A percentile compares a stretch with the other conserved stretches of the same genome.
Conservation (phyloP, 495 filamentous ascomycete species). For the Aspergillus egyptiacus region DNA sequence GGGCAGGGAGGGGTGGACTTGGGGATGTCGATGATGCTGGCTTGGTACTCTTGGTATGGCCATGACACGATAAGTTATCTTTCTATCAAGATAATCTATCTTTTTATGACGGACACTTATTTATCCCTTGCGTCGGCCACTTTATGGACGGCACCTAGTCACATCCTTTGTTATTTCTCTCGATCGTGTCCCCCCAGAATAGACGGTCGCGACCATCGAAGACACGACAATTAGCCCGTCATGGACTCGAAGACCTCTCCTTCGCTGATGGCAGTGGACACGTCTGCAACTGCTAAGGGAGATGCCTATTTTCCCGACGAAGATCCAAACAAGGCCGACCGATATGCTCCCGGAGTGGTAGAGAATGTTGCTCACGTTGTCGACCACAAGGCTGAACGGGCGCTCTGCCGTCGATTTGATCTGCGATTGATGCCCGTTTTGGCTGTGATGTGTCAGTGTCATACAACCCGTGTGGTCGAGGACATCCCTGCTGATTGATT, state of each 20-base stretch:
- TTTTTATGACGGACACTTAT: constrained; percentile 5
- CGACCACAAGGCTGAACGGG: constrained; percentile 50
- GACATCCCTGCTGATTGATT: neutral
- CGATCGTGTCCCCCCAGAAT: neutral
- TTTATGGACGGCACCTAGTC: neutral
- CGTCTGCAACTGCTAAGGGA: neutral
- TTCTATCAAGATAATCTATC: neutral
- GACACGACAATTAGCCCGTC: neutral
- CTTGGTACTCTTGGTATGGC: constrained; percentile 3
- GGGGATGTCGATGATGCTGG: constrained; percentile 2
- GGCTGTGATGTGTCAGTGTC: constrained; percentile 54
- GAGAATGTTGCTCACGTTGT: constrained; percentile 35
- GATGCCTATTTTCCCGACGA: constrained; percentile 16
- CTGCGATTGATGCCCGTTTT: constrained; percentile 56
- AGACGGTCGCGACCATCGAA: neutral
- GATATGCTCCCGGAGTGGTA: constrained; percentile 28
- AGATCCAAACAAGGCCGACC: constrained; percentile 25
- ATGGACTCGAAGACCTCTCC: constrained; percentile 10
- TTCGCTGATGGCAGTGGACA: constrained; percentile 4
- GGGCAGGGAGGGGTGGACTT: neutral
- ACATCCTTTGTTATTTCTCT: neutral
- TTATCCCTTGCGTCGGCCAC: constrained; percentile 11
- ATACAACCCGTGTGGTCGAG: neutral
- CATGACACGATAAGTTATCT: constrained; percentile 9
- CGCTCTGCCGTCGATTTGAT: constrained; percentile 61